Percentiles rank a stretch among this genome's conserved stretches.
Conservation (phyloP, 1,139 yeast species). For the Magnusiomyces suaveolens region DNA sequence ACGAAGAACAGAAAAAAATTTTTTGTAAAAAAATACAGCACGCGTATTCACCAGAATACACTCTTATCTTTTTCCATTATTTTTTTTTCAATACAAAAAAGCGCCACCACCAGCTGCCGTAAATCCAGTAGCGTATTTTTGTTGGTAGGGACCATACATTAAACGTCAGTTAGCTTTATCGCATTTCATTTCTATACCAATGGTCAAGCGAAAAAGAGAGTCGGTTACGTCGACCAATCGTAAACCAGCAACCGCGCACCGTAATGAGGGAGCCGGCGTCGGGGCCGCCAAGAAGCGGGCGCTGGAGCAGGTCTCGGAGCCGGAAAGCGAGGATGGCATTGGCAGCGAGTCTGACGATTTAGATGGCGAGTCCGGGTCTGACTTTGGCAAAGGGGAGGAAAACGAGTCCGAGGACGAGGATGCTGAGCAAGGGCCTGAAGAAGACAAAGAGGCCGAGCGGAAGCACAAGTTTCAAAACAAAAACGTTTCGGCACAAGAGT, state of each 20-base stretch:
- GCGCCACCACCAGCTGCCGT: not conserved
- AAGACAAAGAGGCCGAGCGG: conserved; percentile 1
- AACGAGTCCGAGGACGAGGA: conserved; percentile 8
- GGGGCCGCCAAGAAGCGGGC: not conserved
- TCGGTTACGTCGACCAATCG: not conserved
- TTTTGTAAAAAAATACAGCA: not conserved
- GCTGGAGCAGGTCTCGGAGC: not conserved
- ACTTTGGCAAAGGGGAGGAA: not conserved
- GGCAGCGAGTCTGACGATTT: not conserved
- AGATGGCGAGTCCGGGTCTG: not conserved
- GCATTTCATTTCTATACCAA: conserved; percentile 31
- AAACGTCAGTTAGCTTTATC: no score
- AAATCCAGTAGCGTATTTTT: not conserved
- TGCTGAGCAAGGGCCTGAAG: not conserved
- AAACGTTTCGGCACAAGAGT: conserved; percentile 62
- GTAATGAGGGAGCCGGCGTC: not conserved
- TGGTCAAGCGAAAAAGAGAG: conserved; percentile 6
- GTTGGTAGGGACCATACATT: not conserved
- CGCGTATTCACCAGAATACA: not conserved
- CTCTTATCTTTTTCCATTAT: no score
- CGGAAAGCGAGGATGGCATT: not conserved
- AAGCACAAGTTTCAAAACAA: not conserved
- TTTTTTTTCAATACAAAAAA: conserved; percentile 3
- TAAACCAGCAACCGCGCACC: not conserved
- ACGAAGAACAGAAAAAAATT: not conserved